phyloP scores from a whole-genome alignment of 192 early-diverging fungal genomes.

The Irineochytrium annulatum region DNA sequence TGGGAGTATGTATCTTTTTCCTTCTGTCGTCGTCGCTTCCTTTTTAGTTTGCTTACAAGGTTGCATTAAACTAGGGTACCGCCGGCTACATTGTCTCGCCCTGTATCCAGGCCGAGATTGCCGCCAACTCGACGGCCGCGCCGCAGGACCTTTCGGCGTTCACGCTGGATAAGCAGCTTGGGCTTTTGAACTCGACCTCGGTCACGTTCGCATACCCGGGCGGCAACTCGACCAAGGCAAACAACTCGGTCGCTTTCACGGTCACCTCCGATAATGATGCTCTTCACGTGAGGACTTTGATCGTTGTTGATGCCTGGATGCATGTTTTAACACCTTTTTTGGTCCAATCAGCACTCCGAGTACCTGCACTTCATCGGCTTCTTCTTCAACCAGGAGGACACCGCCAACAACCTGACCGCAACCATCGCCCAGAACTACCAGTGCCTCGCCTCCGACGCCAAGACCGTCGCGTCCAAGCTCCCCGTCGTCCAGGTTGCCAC shows the following conservation, averaged over 20 bases:
- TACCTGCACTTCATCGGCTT: conserved; percentile 58
- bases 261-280: conserved; percentile 14
- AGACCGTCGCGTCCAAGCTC: conserved; percentile 52
- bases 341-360: conserved; percentile 45
- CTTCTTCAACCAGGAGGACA: conserved; percentile 63
- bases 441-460: conserved; percentile 32
- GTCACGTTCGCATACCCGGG: conserved; percentile 9
- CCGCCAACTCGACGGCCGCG: conserved; percentile 1
- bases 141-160: conserved; percentile 1
- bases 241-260: conserved; percentile 27
- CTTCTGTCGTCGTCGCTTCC: too few relatives aligned
- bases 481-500: conserved; percentile 38
- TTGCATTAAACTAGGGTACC: too few relatives aligned
- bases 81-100: conserved; percentile 26
- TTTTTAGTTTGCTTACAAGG: too few relatives aligned
- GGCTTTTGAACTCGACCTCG: conserved; percentile 15
- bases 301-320: conserved; percentile 5
- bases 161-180: neutral
- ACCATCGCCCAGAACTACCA: conserved; percentile 57
- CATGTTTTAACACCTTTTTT: neutral
- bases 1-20: too few relatives aligned
- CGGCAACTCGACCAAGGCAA: conserved; percentile 14
- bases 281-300: conserved; percentile 2
- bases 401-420: conserved; percentile 41
- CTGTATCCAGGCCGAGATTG: conserved; percentile 25